Conservation (phyloP, 2,329 filamentous ascomycete species). For the Trichoderma cornu-damae region DNA sequence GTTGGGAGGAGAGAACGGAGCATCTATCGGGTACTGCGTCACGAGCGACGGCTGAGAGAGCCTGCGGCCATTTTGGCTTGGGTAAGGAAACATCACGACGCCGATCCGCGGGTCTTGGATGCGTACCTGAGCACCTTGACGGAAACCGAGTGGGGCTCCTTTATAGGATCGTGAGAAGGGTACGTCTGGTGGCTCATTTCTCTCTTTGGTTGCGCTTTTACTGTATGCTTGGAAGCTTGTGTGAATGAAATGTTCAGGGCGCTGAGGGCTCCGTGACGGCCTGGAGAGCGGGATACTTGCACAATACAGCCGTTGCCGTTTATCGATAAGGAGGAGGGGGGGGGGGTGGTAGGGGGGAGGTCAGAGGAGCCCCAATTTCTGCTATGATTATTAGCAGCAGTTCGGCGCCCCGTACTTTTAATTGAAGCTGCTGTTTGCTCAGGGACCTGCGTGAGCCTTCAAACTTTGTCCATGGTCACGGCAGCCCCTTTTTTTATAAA, state of each 20-base stretch:
- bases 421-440: too few relatives aligned
- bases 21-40: constrained; percentile 59
- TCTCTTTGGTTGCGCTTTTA: background rate
- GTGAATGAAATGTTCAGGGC: background rate
- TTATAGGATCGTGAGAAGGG: constrained; percentile 52
- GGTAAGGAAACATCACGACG: background rate
- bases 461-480: too few relatives aligned
- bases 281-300: background rate
- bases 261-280: background rate
- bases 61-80: constrained; percentile 40
- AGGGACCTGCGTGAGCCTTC: too few relatives aligned
- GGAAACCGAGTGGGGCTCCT: constrained; percentile 74
- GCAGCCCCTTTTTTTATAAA: too few relatives aligned
- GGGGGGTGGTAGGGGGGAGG: too few relatives aligned
- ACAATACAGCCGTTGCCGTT: background rate
- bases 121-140: constrained; percentile 67
- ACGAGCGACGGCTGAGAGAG: constrained; percentile 78
- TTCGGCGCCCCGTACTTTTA: too few relatives aligned
- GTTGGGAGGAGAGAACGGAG: constrained; percentile 40
- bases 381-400: too few relatives aligned
- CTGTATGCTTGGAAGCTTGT: background rate
- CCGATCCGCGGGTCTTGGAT: background rate
- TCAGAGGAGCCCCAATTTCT: too few relatives aligned
- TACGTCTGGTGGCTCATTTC: constrained; percentile 56
- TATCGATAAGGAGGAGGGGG: constrained; percentile 22